Evolutionary conservation across 495 filamentous ascomycete genomes (phyloP), one percentile per base, ranked within the genome.

Genomic region (Umbilicaria muhlenbergii): DNA sequence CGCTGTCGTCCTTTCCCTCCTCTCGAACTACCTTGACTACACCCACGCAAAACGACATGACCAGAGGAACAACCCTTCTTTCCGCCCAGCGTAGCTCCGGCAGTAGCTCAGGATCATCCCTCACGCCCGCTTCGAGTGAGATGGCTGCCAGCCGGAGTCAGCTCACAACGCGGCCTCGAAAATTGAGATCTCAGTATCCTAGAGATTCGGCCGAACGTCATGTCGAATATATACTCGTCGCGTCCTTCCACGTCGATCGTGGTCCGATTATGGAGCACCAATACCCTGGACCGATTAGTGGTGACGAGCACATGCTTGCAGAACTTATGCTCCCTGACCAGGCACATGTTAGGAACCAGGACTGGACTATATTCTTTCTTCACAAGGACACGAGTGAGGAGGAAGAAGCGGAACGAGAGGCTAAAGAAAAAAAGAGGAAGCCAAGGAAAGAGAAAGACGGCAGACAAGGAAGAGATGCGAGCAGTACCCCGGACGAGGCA

Each of bases 311-410:
- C 59, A 96, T 96, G 91, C 68, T 99, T 49, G 91, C 91, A 13
- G 91, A 96, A 62, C 76, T 99, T 57, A 99, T 99, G 91, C 70
- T 99, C 50, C 91, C 91, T 1, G 91, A 99, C 65, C 89, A 95
- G 60, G 86, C 88, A 19, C 91, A 99, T 63, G 80, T 89, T 32
- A 73, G 92, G 24, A 89, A 81, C 54, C 87, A 95, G 59, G 91
- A 99, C 60, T 99, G 91, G 91, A 99, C 91, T 31, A 93, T 96
- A 12, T 99, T 99, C 65, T 99, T 99, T 53, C 56, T 99, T 39
- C 91, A 96, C 56, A 96, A 96, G 58, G 92, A 96, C 58, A 82
- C 77, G 5, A 86, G 73, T 48, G 71, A 78, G 38, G 81, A 84
- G 39, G 84, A 82, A 10, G 84, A 86, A 32, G 58, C 53, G 47